Evolutionary conservation across 345 rosid genomes (phyloP).

Genomic region (Acer campestre): DNA sequence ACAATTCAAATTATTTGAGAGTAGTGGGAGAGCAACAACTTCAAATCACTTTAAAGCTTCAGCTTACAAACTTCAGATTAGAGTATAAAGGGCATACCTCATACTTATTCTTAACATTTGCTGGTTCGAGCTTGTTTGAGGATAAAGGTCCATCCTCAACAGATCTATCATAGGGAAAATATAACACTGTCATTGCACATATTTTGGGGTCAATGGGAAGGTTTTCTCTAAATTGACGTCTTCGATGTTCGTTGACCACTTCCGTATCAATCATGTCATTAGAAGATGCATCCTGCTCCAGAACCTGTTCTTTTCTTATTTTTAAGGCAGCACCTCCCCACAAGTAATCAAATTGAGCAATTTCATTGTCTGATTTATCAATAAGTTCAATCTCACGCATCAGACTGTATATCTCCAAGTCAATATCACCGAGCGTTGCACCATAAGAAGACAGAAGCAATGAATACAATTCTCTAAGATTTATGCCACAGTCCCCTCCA

Average conservation of each 20-base stretch:
- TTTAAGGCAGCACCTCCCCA: slow-evolving; percentile 80
- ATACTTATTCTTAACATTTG: slow-evolving; percentile 11
- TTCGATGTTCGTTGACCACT: slow-evolving; percentile 49
- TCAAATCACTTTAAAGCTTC: slow-evolving; percentile 3
- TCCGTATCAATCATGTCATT: slow-evolving; percentile 37
- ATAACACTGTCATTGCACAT: slow-evolving; percentile 67
- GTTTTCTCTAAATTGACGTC: slow-evolving; percentile 72
- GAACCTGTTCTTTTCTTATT: slow-evolving; percentile 52
- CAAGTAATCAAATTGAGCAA: slow-evolving; percentile 56
- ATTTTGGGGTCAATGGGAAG: slow-evolving; percentile 74
- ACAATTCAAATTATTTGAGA: slow-evolving; percentile 15
- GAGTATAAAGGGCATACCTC: slow-evolving; percentile 28
- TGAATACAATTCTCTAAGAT: slow-evolving; percentile 61
- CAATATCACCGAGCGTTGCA: slow-evolving; percentile 74
- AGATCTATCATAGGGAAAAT: slow-evolving; percentile 68
- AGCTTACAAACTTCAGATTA: slow-evolving; percentile 14
- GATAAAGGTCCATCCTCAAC: slow-evolving; percentile 26
- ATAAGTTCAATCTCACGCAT: slow-evolving; percentile 61
- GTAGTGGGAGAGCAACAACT: neutral
- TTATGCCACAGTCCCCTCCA: slow-evolving; percentile 54
- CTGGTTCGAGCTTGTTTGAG: slow-evolving; percentile 19
- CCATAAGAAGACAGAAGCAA: slow-evolving; percentile 88
- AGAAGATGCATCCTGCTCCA: slow-evolving; percentile 46
- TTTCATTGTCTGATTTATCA: slow-evolving; percentile 37
- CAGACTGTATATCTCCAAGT: slow-evolving; percentile 68